phyloP scores from a whole-genome alignment of 2,329 filamentous ascomycete species.

The Pseudodiploospora longispora region DNA sequence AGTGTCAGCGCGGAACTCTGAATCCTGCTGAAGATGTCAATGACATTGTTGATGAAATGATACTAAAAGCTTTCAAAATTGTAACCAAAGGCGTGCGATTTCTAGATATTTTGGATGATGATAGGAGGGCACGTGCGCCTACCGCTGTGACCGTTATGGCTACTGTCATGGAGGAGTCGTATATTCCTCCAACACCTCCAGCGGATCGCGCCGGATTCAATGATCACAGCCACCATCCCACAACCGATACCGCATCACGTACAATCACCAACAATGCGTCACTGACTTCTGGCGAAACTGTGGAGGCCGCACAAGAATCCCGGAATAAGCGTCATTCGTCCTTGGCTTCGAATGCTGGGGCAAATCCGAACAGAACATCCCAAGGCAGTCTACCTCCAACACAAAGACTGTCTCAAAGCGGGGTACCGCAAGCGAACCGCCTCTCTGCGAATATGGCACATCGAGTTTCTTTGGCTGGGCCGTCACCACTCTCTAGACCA shows the following conservation, averaged over 20 bases:
- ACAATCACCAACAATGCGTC: conserved; percentile 21
- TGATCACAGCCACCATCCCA: conserved; percentile 22
- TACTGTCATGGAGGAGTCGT: conserved; percentile 50
- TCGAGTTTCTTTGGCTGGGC: conserved; percentile 65
- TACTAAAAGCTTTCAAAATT: conserved; percentile 87
- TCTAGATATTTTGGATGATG: conserved; percentile 72
- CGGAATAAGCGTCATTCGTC: conserved; percentile 41
- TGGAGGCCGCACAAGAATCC: conserved; percentile 25
- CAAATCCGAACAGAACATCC: conserved; percentile 26
- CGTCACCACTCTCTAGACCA: conserved; percentile 52
- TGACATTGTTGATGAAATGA: conserved; percentile 82
- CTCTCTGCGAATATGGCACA: conserved; percentile 55
- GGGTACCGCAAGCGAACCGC: conserved; percentile 30
- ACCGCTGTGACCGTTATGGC: conserved; percentile 53
- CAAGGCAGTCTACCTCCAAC: conserved; percentile 16
- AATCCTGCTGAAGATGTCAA: conserved; percentile 53
- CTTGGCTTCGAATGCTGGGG: conserved; percentile 25
- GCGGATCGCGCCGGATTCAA: conserved; percentile 48
- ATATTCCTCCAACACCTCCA: conserved; percentile 55
- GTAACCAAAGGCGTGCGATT: conserved; percentile 88
- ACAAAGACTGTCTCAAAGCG: conserved; percentile 9
- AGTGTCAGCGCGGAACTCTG: conserved; percentile 48
- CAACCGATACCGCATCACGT: conserved; percentile 34
- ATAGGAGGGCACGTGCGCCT: conserved; percentile 40
- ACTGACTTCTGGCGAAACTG: conserved; percentile 7